Conservation (phyloP, 164 flowering plant species). For the Cinnamomum chago region DNA sequence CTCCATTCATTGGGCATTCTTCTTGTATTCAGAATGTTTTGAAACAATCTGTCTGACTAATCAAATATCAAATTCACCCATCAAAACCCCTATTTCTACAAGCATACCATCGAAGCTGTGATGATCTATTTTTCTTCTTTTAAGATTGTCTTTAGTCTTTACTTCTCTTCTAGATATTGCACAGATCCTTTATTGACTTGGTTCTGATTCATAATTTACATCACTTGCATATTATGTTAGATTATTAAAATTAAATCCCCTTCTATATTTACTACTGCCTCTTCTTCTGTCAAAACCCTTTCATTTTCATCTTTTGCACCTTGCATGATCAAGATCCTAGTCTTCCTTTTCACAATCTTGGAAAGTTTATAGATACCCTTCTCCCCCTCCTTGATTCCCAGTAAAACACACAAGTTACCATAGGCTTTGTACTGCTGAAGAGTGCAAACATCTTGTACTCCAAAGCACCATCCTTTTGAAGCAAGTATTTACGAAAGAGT, state of each 20-base stretch:
- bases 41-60: neutral
- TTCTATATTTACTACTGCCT: neutral
- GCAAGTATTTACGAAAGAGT: no score
- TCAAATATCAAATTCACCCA: neutral
- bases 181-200: no score
- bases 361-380: neutral
- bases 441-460: no score
- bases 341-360: neutral
- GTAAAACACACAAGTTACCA: neutral
- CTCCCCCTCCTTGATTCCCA: neutral
- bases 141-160: neutral
- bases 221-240: neutral
- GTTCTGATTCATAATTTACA: no score
- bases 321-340: neutral
- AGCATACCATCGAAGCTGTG: neutral
- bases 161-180: no score
- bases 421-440: neutral
- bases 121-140: neutral
- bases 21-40: no score
- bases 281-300: neutral
- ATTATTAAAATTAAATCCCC: neutral
- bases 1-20: neutral
- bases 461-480: no score
- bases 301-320: neutral
- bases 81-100: neutral